A percentile compares a stretch with the other conserved stretches of the same genome.
Evolutionary conservation across 352 stramenopile species (phyloP).

Genomic region (Thalassiosira ordinaria): DNA sequence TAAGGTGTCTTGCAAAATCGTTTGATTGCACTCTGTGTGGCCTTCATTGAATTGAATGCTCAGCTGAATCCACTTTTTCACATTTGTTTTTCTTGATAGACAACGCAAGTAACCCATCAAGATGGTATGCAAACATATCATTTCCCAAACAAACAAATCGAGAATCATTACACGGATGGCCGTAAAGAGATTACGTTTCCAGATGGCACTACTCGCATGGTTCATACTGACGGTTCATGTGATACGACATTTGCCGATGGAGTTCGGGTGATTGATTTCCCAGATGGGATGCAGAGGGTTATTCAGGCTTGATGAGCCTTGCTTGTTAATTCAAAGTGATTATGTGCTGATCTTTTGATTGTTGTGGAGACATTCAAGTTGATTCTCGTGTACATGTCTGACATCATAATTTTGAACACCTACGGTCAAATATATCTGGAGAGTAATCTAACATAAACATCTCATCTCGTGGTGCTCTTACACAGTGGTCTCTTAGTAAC

Average conservation of each 20-base stretch:
- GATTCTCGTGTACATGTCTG: no score
- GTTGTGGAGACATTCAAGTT: no score
- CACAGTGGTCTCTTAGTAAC: no score
- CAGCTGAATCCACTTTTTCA: no score
- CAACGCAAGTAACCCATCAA: slow-evolving; percentile 92
- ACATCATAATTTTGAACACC: no score
- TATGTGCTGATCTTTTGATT: background rate
- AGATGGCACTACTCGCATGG: slow-evolving; percentile 91
- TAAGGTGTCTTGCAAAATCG: slow-evolving; percentile 62
- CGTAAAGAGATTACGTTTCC: slow-evolving; percentile 94
- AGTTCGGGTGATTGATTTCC: slow-evolving; percentile 49
- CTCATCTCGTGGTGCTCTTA: no score
- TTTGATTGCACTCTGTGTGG: no score
- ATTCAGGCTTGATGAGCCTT: slow-evolving; percentile 34
- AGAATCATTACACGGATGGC: slow-evolving; percentile 92
- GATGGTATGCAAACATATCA: slow-evolving; percentile 95
- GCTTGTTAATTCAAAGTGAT: no score
- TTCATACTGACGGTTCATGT: slow-evolving; percentile 51
- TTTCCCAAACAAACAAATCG: slow-evolving; percentile 92
- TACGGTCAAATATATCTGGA: no score
- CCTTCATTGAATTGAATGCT: no score
- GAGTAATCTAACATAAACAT: no score
- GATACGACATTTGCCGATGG: slow-evolving; percentile 65
- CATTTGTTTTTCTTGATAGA: no score
- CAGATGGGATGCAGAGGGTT: slow-evolving; percentile 51